Percentiles rank a stretch among this genome's conserved stretches.
phyloP scores from a whole-genome alignment of 495 filamentous ascomycete species.

The Lindgomyces ingoldianus region DNA sequence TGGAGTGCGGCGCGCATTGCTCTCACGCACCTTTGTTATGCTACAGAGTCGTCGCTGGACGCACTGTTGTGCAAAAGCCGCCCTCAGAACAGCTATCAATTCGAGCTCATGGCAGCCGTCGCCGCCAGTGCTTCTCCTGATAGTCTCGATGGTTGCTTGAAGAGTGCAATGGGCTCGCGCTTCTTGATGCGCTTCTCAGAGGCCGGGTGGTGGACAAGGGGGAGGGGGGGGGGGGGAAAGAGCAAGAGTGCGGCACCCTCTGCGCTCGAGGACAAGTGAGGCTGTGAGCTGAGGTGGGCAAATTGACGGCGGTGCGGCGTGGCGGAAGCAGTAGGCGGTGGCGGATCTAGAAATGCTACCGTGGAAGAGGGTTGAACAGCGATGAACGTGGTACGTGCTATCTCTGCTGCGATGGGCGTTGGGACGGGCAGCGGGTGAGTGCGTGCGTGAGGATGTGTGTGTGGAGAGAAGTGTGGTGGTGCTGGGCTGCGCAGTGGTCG shows the following conservation, averaged over 20 bases:
- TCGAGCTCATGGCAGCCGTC: constrained; percentile 13
- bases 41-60: not conserved
- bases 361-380: too few species aligned
- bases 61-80: constrained; percentile 1
- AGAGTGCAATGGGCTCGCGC: too few species aligned
- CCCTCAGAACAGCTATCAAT: not conserved
- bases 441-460: too few species aligned
- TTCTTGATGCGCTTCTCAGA: too few species aligned
- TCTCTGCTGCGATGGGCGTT: too few species aligned
- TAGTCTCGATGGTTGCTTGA: not conserved
- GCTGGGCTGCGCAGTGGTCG: not conserved
- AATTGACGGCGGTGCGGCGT: not conserved
- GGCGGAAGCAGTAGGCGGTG: not conserved
- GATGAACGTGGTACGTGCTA: too few species aligned
- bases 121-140: constrained; percentile 15
- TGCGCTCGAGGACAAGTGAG: constrained; percentile 16
- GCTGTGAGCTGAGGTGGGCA: constrained; percentile 23
- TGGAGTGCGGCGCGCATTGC: constrained; percentile 29
- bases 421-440: too few species aligned
- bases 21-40: constrained; percentile 22
- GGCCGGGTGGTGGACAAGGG: not conserved
- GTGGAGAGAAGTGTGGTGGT: not conserved
- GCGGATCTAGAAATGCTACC: not conserved
- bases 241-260: constrained; percentile 7
- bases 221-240: constrained; percentile 1